Evolutionary conservation across 306 rosid species (phyloP).

Genomic region (Psophocarpus tetragonolobus): DNA sequence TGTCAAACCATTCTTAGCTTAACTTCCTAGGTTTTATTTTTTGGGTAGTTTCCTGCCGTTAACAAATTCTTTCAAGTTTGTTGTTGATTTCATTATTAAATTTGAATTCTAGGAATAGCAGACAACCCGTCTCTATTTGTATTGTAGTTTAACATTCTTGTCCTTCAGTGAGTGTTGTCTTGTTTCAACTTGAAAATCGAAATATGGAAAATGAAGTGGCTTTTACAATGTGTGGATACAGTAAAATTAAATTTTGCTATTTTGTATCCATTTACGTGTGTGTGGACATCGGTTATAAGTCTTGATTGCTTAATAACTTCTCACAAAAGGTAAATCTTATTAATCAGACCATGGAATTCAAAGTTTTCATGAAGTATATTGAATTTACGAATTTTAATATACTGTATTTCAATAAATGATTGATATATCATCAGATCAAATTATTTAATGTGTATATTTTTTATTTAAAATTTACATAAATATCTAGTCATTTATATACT

Average conservation of each 20-base stretch:
- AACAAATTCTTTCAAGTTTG: conserved; percentile 39
- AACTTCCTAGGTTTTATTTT: conserved; percentile 23
- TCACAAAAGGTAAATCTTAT: not conserved
- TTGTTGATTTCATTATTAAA: conserved; percentile 25
- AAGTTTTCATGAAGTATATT: not conserved
- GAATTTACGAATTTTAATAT: not conserved
- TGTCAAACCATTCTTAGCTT: conserved; percentile 35
- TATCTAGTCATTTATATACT: not conserved
- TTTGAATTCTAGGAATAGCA: conserved; percentile 26
- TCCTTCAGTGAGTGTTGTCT: conserved; percentile 21
- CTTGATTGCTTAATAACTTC: not conserved
- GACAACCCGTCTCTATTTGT: conserved; percentile 8
- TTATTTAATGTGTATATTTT: not conserved
- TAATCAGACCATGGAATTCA: not conserved
- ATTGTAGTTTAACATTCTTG: conserved; percentile 26
- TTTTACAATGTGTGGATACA: not conserved
- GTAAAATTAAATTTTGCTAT: not conserved
- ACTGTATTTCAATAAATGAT: not conserved
- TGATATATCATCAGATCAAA: not conserved
- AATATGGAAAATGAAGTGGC: not conserved
- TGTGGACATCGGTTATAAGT: not conserved
- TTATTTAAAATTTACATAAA: not conserved
- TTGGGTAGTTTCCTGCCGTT: not conserved
- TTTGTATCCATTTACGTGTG: not conserved
- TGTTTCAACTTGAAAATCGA: conserved; percentile 33